phyloP scores from a whole-genome alignment of 2,329 filamentous ascomycete genomes.

The Pezicula carpinea region DNA sequence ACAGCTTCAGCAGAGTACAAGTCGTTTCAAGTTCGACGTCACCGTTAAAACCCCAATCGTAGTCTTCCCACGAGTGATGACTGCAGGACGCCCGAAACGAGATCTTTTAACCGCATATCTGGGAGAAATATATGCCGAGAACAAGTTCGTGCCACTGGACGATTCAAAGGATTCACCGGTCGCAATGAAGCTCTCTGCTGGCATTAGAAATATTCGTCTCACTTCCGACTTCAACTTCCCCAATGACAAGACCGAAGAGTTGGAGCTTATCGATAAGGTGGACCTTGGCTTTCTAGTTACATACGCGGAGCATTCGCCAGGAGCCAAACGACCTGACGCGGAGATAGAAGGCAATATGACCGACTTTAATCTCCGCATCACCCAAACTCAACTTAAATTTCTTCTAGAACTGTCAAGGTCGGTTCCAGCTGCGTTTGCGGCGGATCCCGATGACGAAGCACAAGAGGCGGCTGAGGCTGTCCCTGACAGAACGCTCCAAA shows the following conservation, averaged over 20 bases:
- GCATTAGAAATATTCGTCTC: constrained; percentile 85
- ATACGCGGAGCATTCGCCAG: constrained; percentile 79
- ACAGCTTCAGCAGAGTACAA: constrained; percentile 85
- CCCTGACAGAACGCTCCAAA: constrained; percentile 40
- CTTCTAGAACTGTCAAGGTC: constrained; percentile 82
- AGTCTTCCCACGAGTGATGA: constrained; percentile 79
- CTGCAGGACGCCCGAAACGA: constrained; percentile 63
- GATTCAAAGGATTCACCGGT: constrained; percentile 68
- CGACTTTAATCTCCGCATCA: constrained; percentile 83
- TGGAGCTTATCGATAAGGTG: constrained; percentile 96
- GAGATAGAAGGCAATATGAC: constrained; percentile 92
- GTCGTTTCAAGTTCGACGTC: constrained; percentile 90
- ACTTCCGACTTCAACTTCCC: constrained; percentile 86
- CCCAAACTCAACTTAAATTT: constrained; percentile 87
- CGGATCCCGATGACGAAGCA: constrained; percentile 65
- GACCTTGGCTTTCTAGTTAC: constrained; percentile 91
- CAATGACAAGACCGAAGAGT: constrained; percentile 68
- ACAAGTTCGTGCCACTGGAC: constrained; percentile 81
- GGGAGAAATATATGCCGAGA: constrained; percentile 95
- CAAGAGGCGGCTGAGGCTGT: constrained; percentile 73
- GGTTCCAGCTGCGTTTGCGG: constrained; percentile 81
- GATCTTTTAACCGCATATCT: constrained; percentile 90
- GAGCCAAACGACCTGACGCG: constrained; percentile 77
- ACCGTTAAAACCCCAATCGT: constrained; percentile 93
- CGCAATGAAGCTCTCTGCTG: constrained; percentile 85